phyloP scores from a whole-genome alignment of 1,284 basidiomycete species.

The Athelia sp. region DNA sequence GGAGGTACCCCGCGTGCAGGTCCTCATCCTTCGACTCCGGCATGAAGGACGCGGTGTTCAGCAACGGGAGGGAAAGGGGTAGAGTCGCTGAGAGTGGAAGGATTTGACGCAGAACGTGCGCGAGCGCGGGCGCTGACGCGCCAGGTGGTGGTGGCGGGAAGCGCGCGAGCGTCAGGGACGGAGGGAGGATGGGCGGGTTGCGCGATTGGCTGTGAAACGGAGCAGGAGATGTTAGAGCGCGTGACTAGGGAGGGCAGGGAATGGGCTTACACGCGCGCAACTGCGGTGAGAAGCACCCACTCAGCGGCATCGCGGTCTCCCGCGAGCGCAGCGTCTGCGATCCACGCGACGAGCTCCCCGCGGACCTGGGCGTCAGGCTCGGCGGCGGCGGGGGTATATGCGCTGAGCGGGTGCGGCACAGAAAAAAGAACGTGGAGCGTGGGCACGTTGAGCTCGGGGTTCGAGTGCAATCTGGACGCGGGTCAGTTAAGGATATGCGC shows the following conservation, averaged over 20 bases:
- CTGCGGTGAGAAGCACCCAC: constrained; percentile 63
- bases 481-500: constrained; percentile 2
- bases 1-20: constrained; percentile 70
- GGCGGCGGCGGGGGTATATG: constrained; percentile 26
- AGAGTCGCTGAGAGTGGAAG: constrained; percentile 47
- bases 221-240: constrained; percentile 3
- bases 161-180: constrained; percentile 57
- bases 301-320: constrained; percentile 73
- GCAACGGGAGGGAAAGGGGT: constrained; percentile 47
- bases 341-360: constrained; percentile 60
- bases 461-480: constrained; percentile 26
- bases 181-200: constrained; percentile 62
- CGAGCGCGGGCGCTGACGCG: constrained; percentile 38
- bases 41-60: constrained; percentile 59
- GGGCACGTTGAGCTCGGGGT: constrained; percentile 40
- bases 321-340: constrained; percentile 61
- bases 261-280: constrained; percentile 62
- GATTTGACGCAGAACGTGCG: constrained; percentile 49
- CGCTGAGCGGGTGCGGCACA: constrained; percentile 30
- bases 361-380: constrained; percentile 23
- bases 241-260: not conserved
- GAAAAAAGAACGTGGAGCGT: constrained; percentile 68
- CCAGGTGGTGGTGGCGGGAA: constrained; percentile 43
- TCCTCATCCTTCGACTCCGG: constrained; percentile 74
- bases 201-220: constrained; percentile 55